A percentile compares a stretch with the other conserved stretches of the same genome.
phyloP scores from a whole-genome alignment of 441 rosid genomes.

The Populus trichocarpa region DNA sequence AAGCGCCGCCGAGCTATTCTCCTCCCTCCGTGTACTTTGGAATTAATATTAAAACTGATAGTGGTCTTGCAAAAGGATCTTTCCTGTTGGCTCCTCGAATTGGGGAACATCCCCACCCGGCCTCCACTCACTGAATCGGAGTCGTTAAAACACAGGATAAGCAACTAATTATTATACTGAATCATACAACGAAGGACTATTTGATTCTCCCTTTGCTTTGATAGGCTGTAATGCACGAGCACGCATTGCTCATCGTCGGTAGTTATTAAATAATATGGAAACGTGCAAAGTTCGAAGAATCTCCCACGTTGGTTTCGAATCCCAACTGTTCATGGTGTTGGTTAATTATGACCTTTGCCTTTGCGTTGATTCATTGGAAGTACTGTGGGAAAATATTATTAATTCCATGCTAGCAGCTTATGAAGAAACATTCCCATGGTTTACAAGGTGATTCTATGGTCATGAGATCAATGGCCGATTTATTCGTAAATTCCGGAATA shows the following conservation, averaged over 20 bases:
- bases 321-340: constrained; percentile 8
- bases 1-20: neutral
- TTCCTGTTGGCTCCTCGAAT: constrained; percentile 21
- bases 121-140: constrained; percentile 6
- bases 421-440: neutral
- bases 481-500: too few species aligned
- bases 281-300: neutral
- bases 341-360: neutral
- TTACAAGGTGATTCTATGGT: too few species aligned
- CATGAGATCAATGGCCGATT: too few species aligned
- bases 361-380: neutral
- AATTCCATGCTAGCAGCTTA: neutral
- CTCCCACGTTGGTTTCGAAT: constrained; percentile 9
- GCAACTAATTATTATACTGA: neutral
- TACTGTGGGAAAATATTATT: neutral
- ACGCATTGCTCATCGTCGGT: neutral
- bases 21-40: neutral
- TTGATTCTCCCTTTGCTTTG: constrained; percentile 9
- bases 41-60: neutral
- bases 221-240: constrained; percentile 25
- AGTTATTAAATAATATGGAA: neutral
- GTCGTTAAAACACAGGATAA: neutral
- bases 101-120: constrained; percentile 24
- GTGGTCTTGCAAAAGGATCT: constrained; percentile 5
- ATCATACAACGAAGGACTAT: neutral